phyloP scores from a whole-genome alignment of 768 basidiomycete species.

The Leccinum olivaceopallidum region DNA sequence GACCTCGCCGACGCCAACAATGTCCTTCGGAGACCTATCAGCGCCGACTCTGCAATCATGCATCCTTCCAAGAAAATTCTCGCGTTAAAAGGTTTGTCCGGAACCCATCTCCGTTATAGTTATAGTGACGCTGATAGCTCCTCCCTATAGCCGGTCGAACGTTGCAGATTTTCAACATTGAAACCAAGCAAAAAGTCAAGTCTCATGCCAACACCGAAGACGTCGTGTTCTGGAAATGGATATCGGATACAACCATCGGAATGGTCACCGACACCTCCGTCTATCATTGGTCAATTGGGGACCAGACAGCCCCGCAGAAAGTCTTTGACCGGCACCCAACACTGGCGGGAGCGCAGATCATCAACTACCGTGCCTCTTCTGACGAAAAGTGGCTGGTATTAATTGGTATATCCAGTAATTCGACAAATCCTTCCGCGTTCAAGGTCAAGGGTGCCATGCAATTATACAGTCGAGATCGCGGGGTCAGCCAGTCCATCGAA shows the following conservation, averaged over 20 bases:
- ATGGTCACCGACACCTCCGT: constrained; percentile 94
- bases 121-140: constrained; percentile 6
- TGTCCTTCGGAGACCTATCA: constrained; percentile 93
- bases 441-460: constrained; percentile 99
- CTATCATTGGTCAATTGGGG: constrained; percentile 84
- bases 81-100: constrained; percentile 75
- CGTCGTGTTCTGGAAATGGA: constrained; percentile 99
- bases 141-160: constrained; percentile 75
- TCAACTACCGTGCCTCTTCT: constrained; percentile 91
- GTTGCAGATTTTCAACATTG: constrained; percentile 97
- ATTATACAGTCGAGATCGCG: constrained; percentile 88
- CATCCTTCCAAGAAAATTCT: constrained; percentile 96
- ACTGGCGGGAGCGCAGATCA: constrained; percentile 94
- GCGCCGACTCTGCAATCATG: constrained; percentile 99
- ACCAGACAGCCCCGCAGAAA: constrained; percentile 81
- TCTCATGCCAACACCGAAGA: constrained; percentile 94
- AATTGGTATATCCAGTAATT: constrained; percentile 90
- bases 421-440: constrained; percentile 93
- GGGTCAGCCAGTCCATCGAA: constrained; percentile 96
- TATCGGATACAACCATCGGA: constrained; percentile 87
- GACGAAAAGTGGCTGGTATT: constrained; percentile 99
- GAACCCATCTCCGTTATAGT: background rate
- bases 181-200: constrained; percentile 96
- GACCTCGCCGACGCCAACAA: constrained; percentile 98
- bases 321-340: constrained; percentile 95